Evolutionary conservation across 805 yeast species (phyloP).

Genomic region (baker's yeast (Saccharomyces cerevisiae)): DNA sequence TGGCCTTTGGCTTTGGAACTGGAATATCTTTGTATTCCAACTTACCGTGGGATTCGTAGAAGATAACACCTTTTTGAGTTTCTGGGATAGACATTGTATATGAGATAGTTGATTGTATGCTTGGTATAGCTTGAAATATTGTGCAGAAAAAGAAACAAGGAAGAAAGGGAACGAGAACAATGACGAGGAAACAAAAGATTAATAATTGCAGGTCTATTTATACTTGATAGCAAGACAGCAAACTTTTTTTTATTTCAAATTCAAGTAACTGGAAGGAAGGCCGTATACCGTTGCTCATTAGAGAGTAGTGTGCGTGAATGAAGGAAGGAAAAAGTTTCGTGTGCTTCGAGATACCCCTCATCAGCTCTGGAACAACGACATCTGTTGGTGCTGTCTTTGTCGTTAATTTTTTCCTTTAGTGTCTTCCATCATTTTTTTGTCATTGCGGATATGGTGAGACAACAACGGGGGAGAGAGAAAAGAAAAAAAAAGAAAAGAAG

Average conservation of each 20-base stretch:
- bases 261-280: no score
- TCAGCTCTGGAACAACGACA: not conserved
- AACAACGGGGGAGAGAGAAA: not conserved
- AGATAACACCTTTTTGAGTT: slow-evolving; percentile 64
- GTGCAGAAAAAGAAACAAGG: not conserved
- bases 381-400: not conserved
- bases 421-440: not conserved
- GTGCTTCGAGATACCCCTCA: not conserved
- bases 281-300: not conserved
- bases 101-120: slow-evolving; percentile 1
- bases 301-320: not conserved
- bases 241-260: not conserved
- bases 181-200: not conserved
- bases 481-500: not conserved
- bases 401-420: not conserved
- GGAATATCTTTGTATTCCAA: slow-evolving; percentile 64
- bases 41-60: slow-evolving; percentile 58
- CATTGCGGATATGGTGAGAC: not conserved
- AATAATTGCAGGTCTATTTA: not conserved
- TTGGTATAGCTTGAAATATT: not conserved
- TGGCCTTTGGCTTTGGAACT: slow-evolving; percentile 70
- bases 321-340: not conserved
- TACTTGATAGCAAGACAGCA: not conserved
- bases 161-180: not conserved
- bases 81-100: slow-evolving; percentile 40